A percentile compares a stretch with the other conserved stretches of the same genome.
Conservation (phyloP, 441 rosid species). For the Viola pubescens region DNA sequence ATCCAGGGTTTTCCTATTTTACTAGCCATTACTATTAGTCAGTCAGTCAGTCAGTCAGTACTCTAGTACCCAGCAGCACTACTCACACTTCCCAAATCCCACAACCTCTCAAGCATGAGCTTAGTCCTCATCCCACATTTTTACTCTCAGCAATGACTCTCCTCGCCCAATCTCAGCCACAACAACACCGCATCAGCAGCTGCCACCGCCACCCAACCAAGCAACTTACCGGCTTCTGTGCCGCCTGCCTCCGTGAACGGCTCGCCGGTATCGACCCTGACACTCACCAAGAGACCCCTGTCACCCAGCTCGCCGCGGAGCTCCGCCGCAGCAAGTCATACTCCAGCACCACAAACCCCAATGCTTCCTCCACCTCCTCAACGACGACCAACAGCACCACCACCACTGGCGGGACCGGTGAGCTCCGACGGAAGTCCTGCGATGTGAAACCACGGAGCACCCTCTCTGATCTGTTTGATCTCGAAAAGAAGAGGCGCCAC, state of each 20-base stretch:
- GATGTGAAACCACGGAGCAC: slow-evolving; percentile 65
- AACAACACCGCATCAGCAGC: slow-evolving; percentile 53
- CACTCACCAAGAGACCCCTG: slow-evolving; percentile 36
- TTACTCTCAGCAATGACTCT: slow-evolving; percentile 52
- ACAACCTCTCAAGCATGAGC: slow-evolving; percentile 19
- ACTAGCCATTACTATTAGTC: neutral
- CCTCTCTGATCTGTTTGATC: slow-evolving; percentile 59
- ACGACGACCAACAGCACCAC: slow-evolving; percentile 7
- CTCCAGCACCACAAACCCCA: slow-evolving; percentile 70
- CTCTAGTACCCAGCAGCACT: neutral
- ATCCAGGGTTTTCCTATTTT: slow-evolving; percentile 13
- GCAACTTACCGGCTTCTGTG: slow-evolving; percentile 76
- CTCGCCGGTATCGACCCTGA: slow-evolving; percentile 65
- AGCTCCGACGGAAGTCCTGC: slow-evolving; percentile 90
- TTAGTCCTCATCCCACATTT: slow-evolving; percentile 16
- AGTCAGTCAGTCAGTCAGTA: too few relatives aligned
- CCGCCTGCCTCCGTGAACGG: slow-evolving; percentile 93
- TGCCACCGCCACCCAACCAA: slow-evolving; percentile 81
- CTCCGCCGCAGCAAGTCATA: slow-evolving; percentile 85
- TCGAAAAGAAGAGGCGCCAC: slow-evolving; percentile 46
- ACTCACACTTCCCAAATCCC: neutral
- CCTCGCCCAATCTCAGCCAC: slow-evolving; percentile 63
- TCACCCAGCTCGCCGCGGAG: slow-evolving; percentile 47
- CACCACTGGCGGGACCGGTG: slow-evolving; percentile 43
- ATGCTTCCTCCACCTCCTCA: slow-evolving; percentile 32